Evolutionary conservation across 495 filamentous ascomycete genomes (phyloP).

Genomic region (Aspergillus ostianus): DNA sequence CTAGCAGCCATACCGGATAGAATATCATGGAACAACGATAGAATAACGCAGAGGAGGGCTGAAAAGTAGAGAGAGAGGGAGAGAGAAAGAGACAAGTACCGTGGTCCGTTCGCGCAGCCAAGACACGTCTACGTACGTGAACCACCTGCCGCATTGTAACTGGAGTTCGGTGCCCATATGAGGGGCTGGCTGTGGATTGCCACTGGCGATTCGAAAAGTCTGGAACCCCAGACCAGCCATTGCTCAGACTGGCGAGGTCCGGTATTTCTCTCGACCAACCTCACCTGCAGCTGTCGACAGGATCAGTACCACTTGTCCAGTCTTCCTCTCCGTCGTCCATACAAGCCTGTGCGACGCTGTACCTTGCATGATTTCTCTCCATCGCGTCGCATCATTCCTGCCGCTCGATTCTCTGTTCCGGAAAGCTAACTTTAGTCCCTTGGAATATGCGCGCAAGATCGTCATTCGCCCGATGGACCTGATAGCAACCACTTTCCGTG

Average conservation of each 20-base stretch:
- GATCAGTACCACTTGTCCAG: too few species aligned
- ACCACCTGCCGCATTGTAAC: not conserved
- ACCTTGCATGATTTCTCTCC: not conserved
- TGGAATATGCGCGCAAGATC: too few species aligned
- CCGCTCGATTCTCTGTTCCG: too few species aligned
- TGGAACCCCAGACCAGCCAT: not conserved
- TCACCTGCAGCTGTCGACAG: not conserved
- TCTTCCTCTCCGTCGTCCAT: not conserved
- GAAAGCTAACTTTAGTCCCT: too few species aligned
- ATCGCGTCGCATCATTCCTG: too few species aligned
- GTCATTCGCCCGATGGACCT: too few species aligned
- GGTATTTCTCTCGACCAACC: not conserved
- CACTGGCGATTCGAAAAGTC: not conserved
- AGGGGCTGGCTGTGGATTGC: not conserved
- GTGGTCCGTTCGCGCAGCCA: not conserved
- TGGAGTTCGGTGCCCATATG: not conserved
- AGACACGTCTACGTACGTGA: not conserved
- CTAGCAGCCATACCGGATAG: not conserved
- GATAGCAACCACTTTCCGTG: too few species aligned
- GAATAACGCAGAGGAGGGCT: not conserved
- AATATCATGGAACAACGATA: not conserved
- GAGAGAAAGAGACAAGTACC: not conserved
- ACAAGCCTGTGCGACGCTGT: not conserved
- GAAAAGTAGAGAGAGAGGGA: not conserved
- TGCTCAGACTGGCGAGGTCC: too few species aligned